phyloP scores from a whole-genome alignment of 2,329 filamentous ascomycete species.

The Emericellopsis cladophorae region DNA sequence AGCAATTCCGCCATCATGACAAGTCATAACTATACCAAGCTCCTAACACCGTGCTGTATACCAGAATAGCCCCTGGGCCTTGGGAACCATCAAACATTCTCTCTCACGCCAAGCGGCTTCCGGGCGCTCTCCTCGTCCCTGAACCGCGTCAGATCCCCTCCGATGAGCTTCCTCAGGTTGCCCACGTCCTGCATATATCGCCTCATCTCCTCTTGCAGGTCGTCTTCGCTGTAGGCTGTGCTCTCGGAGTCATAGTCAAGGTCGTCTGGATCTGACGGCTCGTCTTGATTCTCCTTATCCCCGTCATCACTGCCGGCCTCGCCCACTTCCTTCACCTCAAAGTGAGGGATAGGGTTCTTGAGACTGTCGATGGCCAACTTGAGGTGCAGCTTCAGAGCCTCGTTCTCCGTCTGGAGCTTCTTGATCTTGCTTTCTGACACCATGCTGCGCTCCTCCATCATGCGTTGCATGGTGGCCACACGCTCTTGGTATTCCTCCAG shows the following conservation, averaged over 20 bases:
- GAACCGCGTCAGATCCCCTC: conserved; percentile 63
- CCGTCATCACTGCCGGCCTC: conserved; percentile 12
- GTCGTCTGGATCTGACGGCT: conserved; percentile 40
- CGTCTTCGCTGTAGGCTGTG: conserved; percentile 35
- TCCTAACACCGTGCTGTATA: conserved; percentile 1
- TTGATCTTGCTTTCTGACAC: conserved; percentile 91
- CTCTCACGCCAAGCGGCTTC: conserved; percentile 29
- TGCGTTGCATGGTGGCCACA: conserved; percentile 78
- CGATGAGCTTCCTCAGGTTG: conserved; percentile 50
- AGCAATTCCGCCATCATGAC: neutral
- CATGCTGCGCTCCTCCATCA: conserved; percentile 90
- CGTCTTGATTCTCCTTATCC: conserved; percentile 24
- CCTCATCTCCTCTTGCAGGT: conserved; percentile 77
- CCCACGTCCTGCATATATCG: conserved; percentile 72
- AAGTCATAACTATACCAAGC: neutral
- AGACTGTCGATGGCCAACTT: conserved; percentile 75
- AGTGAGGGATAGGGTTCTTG: conserved; percentile 76
- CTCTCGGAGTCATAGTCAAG: conserved; percentile 37
- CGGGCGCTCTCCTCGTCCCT: conserved; percentile 48
- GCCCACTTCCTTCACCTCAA: conserved; percentile 21
- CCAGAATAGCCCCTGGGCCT: neutral
- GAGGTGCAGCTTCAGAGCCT: conserved; percentile 75
- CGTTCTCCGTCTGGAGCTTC: conserved; percentile 79
- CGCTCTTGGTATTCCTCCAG: conserved; percentile 91
- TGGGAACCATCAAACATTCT: conserved; percentile 20